Conservation (phyloP, 331 rosid species). For the Prunus yedoensis region DNA sequence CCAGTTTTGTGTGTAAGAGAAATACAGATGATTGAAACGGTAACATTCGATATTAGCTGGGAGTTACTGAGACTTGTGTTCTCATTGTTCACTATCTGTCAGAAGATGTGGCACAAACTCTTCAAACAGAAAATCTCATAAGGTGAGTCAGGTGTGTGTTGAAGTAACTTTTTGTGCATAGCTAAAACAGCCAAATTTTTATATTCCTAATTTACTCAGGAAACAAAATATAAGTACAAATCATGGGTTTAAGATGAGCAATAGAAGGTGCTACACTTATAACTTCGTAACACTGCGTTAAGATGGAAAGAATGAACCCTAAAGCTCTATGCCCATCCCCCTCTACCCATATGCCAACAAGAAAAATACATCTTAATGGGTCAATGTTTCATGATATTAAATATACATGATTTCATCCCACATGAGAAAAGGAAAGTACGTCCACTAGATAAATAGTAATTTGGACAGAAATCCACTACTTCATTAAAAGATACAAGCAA, state of each 20-base stretch:
- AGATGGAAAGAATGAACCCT: no score
- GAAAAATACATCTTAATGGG: background rate
- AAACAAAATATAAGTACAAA: no score
- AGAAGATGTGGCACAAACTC: background rate
- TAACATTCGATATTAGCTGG: no score
- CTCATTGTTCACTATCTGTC: background rate
- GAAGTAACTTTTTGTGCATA: background rate
- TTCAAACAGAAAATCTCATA: background rate
- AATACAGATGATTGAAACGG: background rate
- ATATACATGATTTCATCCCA: background rate
- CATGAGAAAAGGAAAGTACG: background rate
- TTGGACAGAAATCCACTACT: background rate
- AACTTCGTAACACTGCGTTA: no score
- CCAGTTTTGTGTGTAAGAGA: background rate
- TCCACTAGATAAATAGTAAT: background rate
- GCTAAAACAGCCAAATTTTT: background rate
- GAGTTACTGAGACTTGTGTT: background rate
- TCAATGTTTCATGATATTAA: background rate
- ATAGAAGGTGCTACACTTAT: background rate
- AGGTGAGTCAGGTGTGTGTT: background rate
- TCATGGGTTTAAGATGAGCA: background rate
- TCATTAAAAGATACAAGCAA: slow-evolving; percentile 6
- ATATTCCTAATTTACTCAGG: background rate
- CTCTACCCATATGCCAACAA: background rate
- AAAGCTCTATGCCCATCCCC: background rate